Percentiles rank a stretch among this genome's conserved stretches.
These are phyloP conservation scores for Eimeria falciformis DNA, from an alignment of 169 alveolate genomes.

Conservation along the genomic window DNA sequence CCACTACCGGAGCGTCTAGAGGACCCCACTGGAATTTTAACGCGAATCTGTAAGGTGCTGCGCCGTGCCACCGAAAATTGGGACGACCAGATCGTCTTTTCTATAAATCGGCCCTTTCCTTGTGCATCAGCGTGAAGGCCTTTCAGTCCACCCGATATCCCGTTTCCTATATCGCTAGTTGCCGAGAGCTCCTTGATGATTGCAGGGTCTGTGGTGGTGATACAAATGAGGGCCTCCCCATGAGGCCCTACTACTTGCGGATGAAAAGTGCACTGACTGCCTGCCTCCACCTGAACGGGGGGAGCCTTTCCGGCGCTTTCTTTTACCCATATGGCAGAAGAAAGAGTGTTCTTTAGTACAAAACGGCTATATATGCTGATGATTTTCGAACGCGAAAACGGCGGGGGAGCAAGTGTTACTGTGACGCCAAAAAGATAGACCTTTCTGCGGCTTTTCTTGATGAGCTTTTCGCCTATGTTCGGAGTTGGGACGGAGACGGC, in stretches of 20 bases:
- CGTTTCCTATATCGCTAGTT: background rate
- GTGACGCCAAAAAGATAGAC: conserved; percentile 50
- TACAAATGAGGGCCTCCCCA: conserved; percentile 71
- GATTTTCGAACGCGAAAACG: conserved; percentile 73
- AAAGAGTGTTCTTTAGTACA: conserved; percentile 56
- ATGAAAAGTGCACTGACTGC: conserved; percentile 56
- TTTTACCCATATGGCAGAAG: conserved; percentile 53
- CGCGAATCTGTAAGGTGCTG: conserved; percentile 50
- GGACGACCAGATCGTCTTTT: conserved; percentile 51
- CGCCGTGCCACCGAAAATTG: conserved; percentile 64
- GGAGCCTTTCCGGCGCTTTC: conserved; percentile 52
- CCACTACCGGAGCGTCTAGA: background rate
- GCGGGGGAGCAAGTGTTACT: conserved; percentile 78
- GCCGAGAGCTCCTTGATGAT: conserved; percentile 11
- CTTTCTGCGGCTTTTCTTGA: background rate
- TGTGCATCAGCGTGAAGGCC: background rate
- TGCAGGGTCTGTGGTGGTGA: conserved; percentile 64
- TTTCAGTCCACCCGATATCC: background rate
- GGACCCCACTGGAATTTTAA: conserved; percentile 15
- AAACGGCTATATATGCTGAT: conserved; percentile 74
- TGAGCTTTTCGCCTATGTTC: background rate
- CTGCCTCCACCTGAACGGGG: conserved; percentile 55
- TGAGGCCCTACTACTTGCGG: conserved; percentile 68
- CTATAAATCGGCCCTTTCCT: conserved; percentile 21
- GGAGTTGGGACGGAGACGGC: conserved; percentile 50